Percentiles rank a stretch among this genome's conserved stretches.
These are phyloP conservation scores for Tolypocladium tundrense DNA, from an alignment of 2,329 filamentous ascomycete genomes.

Conservation along the genomic window DNA sequence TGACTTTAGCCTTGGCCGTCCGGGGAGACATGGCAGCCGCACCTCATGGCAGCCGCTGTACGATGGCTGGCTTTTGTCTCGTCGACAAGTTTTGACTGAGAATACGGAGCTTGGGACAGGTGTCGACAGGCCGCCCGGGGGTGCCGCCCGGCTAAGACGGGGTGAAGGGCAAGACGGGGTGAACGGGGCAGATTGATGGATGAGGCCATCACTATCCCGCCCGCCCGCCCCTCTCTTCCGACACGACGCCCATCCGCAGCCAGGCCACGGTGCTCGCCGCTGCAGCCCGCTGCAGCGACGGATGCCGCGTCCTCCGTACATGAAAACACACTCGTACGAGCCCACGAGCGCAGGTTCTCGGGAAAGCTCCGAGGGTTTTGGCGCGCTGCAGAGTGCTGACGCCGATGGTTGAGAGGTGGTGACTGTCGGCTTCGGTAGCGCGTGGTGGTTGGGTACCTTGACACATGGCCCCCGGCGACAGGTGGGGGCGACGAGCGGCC, in stretches of 20 bases:
- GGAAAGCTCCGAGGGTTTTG: background rate
- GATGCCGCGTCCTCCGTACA: background rate
- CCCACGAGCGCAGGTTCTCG: background rate
- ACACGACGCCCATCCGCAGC: background rate
- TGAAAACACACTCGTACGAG: background rate
- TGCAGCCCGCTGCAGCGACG: background rate
- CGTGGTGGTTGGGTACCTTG: background rate
- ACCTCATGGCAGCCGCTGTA: background rate
- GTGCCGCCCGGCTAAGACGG: background rate
- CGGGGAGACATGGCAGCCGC: background rate
- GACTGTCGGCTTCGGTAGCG: background rate
- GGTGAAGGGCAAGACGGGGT: no score
- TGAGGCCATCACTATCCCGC: background rate
- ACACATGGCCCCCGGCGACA: background rate
- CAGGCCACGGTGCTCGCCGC: background rate
- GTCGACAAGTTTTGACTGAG: background rate
- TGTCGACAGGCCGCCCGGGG: background rate
- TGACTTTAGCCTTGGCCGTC: background rate
- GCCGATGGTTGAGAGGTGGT: background rate
- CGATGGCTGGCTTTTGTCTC: background rate
- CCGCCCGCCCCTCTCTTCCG: background rate
- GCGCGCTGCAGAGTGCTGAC: background rate
- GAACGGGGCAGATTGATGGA: background rate
- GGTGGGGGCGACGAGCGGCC: background rate
- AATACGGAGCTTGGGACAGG: background rate